These are phyloP conservation scores for Pythium guiyangense DNA, from an alignment of 352 stramenopile species.

Conservation along the genomic window DNA sequence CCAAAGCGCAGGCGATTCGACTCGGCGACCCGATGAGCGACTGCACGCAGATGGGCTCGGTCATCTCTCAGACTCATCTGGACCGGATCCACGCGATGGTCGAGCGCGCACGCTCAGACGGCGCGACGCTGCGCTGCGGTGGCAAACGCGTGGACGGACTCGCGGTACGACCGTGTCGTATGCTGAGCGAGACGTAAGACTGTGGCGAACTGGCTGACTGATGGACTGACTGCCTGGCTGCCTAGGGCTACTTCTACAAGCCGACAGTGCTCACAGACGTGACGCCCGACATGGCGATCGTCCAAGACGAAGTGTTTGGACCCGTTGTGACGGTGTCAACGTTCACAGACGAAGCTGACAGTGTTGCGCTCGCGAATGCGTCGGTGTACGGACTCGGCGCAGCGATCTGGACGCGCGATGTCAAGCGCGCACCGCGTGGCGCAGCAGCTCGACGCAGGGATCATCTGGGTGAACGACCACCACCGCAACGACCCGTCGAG, in stretches of 20 bases:
- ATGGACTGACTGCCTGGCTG: background rate
- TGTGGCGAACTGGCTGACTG: background rate
- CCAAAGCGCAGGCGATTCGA: conserved; percentile 47
- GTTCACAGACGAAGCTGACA: conserved; percentile 66
- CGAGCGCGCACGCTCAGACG: conserved; percentile 66
- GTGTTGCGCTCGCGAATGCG: conserved; percentile 72
- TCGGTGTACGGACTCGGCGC: conserved; percentile 79
- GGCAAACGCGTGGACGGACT: conserved; percentile 48
- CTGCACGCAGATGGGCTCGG: conserved; percentile 58
- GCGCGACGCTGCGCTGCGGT: conserved; percentile 70
- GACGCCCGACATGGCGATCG: conserved; percentile 67
- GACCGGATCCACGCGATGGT: conserved; percentile 72
- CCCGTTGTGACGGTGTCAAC: conserved; percentile 58
- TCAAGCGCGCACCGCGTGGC: conserved; percentile 80
- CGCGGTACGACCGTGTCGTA: conserved; percentile 7
- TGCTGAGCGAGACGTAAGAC: background rate
- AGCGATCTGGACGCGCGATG: conserved; percentile 81
- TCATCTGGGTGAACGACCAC: conserved; percentile 90
- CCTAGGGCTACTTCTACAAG: conserved; percentile 87
- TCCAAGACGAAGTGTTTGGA: conserved; percentile 86
- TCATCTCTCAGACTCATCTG: conserved; percentile 55
- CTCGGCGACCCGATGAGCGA: conserved; percentile 49
- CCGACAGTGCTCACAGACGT: conserved; percentile 89
- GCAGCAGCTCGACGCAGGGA: conserved; percentile 80
- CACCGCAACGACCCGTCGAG: conserved; percentile 52